Base-by-base conservation (phyloP, 139 green algal genomes). In the Chlamydomonas urium region DNA sequence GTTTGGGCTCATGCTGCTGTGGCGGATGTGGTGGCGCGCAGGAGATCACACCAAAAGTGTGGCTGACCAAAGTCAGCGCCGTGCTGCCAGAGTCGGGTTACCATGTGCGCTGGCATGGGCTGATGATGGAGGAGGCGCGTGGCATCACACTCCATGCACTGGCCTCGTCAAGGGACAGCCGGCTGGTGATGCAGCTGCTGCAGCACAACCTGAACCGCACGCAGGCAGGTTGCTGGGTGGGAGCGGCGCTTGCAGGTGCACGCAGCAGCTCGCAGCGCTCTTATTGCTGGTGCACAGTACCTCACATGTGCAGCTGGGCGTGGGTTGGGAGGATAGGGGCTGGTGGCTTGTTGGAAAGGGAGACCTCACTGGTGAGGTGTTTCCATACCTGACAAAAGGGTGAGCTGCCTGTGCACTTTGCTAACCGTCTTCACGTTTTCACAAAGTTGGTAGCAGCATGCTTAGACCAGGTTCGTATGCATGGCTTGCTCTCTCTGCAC, bases 41-140 rank as follows among this genome's bases (percentile, higher is more conserved):
- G 63, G 63, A 71, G 36, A 21, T 71, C 24, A 57, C 32, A 8
- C 63, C 63, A 34, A 21, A n/a, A 17, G 24, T 71, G 36, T 71
- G 63, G 63, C 17, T 71, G 8, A 34, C 63, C 63, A 71, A 71
- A 24, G 23, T 71, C 8, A 59, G 37, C 17, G 63, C 37, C 4
- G 17, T 71, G 5, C 57, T 71, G 37, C 63, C 63, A 56, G 63
- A 34, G 33, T 14, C 57, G 24, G 63, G 63, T 21, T 58, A 59
- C 37, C 63, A 71, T 24, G 26, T 71, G 5, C 63, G 38, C 21
- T 71, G 63, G 63, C 63, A 71, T 29, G 63, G 17, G n/a, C 37
- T 71, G 17, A 31, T 19, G 63, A 71, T 67, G 60, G 37, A 71
- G 63, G 63, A 71, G 38, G 63, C 63, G 19, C 37, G 63, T n/a